Conservation (phyloP, 2,329 filamentous ascomycete species). For the Daldinia sp. region DNA sequence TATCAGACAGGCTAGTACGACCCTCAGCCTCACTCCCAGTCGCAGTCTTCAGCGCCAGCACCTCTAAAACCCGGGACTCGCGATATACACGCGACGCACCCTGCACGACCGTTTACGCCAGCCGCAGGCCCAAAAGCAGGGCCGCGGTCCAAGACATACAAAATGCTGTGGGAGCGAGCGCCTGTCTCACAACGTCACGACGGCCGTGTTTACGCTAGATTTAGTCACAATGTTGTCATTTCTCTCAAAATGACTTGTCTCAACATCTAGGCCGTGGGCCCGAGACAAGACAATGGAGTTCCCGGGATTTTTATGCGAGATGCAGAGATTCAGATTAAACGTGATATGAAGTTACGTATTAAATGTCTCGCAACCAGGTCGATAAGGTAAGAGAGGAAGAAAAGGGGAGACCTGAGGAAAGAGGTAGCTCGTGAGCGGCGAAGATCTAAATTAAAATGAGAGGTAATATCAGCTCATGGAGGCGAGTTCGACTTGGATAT, state of each 20-base stretch:
- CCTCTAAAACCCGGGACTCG: not conserved
- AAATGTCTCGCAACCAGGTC: constrained; percentile 13
- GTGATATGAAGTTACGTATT: not conserved
- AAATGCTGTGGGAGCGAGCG: constrained; percentile 1
- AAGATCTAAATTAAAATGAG: constrained; percentile 14
- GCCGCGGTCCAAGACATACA: constrained; percentile 18
- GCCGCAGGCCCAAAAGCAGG: not conserved
- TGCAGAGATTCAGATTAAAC: not conserved
- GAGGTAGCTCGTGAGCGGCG: not conserved
- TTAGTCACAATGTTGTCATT: constrained; percentile 11
- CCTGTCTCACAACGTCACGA: constrained; percentile 14
- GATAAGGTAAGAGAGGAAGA: not conserved
- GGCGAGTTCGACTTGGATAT: constrained; percentile 4
- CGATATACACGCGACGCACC: constrained; percentile 38
- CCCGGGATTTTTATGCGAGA: not conserved
- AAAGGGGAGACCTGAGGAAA: not conserved
- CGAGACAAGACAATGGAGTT: constrained; percentile 17
- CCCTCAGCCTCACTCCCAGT: constrained; percentile 29
- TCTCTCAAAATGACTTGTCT: constrained; percentile 30
- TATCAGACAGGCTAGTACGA: constrained; percentile 25
- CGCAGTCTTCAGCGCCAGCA: not conserved
- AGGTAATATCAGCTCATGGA: not conserved
- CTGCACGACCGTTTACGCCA: constrained; percentile 44
- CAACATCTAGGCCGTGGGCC: constrained; percentile 3
- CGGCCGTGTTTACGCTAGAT: not conserved